Evolutionary conservation across 495 filamentous ascomycete species (phyloP).

Genomic region (Penicillium longicatenatum): DNA sequence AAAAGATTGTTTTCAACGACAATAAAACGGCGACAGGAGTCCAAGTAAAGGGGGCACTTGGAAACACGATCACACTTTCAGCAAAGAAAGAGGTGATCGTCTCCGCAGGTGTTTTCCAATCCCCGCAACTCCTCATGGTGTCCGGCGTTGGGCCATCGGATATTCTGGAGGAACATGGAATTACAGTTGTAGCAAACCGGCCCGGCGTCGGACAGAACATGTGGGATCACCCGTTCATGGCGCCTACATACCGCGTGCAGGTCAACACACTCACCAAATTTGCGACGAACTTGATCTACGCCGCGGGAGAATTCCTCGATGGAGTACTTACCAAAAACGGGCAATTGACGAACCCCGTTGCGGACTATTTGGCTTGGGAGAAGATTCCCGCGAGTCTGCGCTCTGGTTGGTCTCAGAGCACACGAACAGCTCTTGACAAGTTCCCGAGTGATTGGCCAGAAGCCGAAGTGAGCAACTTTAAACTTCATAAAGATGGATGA

Average conservation of each 20-base stretch:
- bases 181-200: constrained; percentile 9
- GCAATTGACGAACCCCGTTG: constrained; percentile 36
- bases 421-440: constrained; percentile 25
- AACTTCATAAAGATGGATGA: background rate
- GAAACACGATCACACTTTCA: constrained; percentile 17
- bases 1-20: constrained; percentile 28
- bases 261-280: constrained; percentile 27
- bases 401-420: constrained; percentile 20
- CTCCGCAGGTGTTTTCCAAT: constrained; percentile 21
- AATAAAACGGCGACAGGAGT: constrained; percentile 27
- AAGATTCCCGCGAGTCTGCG: constrained; percentile 45
- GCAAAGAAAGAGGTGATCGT: constrained; percentile 21
- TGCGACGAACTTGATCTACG: constrained; percentile 14
- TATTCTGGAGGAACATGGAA: constrained; percentile 8
- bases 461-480: constrained; percentile 40
- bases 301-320: constrained; percentile 13
- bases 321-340: constrained; percentile 25
- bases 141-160: constrained; percentile 14
- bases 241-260: constrained; percentile 16
- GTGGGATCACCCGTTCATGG: constrained; percentile 24
- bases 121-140: constrained; percentile 20
- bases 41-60: constrained; percentile 16
- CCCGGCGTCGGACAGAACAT: constrained; percentile 23
- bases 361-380: constrained; percentile 50
- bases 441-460: constrained; percentile 62